phyloP scores from a whole-genome alignment of 169 alveolate species.

The Eimeria zaria region DNA sequence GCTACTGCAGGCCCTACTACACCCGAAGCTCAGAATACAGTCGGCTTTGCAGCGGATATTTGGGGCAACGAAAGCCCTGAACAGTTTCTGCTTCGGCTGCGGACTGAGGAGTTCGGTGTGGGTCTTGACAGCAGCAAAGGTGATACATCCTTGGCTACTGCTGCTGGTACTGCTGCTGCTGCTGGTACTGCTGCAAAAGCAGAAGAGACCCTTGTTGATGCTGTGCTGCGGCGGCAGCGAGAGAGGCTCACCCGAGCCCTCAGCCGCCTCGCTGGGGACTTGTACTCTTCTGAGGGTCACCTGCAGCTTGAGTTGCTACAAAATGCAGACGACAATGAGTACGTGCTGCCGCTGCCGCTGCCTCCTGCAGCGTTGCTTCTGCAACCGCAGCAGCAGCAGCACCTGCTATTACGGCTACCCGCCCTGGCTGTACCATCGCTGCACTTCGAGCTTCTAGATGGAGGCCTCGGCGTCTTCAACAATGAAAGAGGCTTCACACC shows the following conservation, averaged over 20 bases:
- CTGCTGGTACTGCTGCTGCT: background rate
- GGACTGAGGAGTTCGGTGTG: constrained; percentile 39
- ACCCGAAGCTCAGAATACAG: background rate
- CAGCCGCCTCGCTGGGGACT: constrained; percentile 65
- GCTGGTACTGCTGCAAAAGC: background rate
- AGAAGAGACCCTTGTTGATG: constrained; percentile 28
- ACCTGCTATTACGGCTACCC: background rate
- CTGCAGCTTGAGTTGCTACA: constrained; percentile 87
- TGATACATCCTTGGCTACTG: background rate
- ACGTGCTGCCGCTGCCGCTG: background rate
- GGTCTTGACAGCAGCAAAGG: constrained; percentile 7
- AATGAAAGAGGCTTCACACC: constrained; percentile 88
- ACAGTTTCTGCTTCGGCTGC: constrained; percentile 28
- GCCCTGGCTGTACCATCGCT: constrained; percentile 84
- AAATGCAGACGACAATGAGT: constrained; percentile 89
- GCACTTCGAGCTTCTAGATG: constrained; percentile 73
- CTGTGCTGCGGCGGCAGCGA: constrained; percentile 76
- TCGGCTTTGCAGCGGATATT: background rate
- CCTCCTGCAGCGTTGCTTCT: constrained; percentile 24
- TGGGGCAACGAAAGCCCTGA: constrained; percentile 20
- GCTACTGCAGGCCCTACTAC: background rate
- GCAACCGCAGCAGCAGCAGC: constrained; percentile 39
- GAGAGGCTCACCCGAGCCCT: constrained; percentile 85
- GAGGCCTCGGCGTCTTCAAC: constrained; percentile 85
- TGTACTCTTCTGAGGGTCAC: constrained; percentile 80